phyloP scores from a whole-genome alignment of 2,329 filamentous ascomycete genomes.

The Epichloe sp. region DNA sequence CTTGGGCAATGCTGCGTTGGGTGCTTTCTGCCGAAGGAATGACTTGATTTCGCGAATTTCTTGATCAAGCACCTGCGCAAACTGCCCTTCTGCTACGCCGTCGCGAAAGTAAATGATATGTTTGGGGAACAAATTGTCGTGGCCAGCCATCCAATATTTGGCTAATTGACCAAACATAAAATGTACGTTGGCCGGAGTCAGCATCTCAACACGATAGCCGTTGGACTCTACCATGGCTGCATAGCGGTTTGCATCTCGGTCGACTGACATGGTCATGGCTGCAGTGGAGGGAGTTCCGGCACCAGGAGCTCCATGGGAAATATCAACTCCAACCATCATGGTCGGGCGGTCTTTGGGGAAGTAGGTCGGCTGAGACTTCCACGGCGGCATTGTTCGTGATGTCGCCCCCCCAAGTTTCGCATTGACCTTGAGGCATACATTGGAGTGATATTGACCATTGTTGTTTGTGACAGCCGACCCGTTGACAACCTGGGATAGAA shows the following conservation, averaged over 20 bases:
- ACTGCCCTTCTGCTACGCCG: slow-evolving; percentile 81
- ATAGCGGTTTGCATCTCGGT: slow-evolving; percentile 60
- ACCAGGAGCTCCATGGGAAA: slow-evolving; percentile 70
- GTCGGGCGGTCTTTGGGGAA: slow-evolving; percentile 39
- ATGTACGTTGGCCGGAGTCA: slow-evolving; percentile 53
- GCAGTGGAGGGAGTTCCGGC: slow-evolving; percentile 61
- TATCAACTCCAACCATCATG: slow-evolving; percentile 81
- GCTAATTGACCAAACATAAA: slow-evolving; percentile 53
- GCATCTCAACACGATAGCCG: slow-evolving; percentile 67
- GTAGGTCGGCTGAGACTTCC: slow-evolving; percentile 19
- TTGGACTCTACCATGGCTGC: slow-evolving; percentile 73
- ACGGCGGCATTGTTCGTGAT: slow-evolving; percentile 27
- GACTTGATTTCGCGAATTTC: slow-evolving; percentile 63
- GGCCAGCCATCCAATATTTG: slow-evolving; percentile 48
- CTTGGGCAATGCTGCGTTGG: slow-evolving; percentile 35
- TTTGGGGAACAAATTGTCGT: slow-evolving; percentile 35
- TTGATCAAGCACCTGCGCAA: slow-evolving; percentile 61
- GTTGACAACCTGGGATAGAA: slow-evolving; percentile 74
- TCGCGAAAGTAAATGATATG: slow-evolving; percentile 89
- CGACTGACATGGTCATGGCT: slow-evolving; percentile 72
- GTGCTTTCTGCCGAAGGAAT: slow-evolving; percentile 31
- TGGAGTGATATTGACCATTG: slow-evolving; percentile 76
- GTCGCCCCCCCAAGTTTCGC: slow-evolving; percentile 85
- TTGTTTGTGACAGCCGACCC: slow-evolving; percentile 53
- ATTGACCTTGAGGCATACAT: slow-evolving; percentile 94